phyloP scores from a whole-genome alignment of 768 basidiomycete genomes.

The Boletus vermiculosoides region DNA sequence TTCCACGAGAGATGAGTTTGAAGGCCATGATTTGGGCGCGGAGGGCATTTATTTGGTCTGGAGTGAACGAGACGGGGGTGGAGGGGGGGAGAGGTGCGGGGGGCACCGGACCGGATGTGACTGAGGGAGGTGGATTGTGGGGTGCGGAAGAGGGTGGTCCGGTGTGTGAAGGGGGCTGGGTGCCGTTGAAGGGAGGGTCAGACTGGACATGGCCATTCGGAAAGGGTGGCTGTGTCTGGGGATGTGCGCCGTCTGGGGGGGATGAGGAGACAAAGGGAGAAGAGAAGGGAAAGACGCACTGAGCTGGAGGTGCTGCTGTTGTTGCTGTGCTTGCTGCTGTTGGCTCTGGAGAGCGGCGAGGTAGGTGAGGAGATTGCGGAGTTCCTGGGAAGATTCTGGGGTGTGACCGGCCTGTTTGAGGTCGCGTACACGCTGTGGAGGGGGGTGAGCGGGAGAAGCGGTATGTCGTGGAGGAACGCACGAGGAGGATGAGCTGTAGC shows the following conservation, averaged over 20 bases:
- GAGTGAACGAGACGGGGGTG: constrained; percentile 77
- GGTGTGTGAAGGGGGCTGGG: background rate
- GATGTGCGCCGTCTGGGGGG: constrained; percentile 27
- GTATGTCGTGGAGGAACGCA: constrained; percentile 1
- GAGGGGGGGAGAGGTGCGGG: constrained; percentile 53
- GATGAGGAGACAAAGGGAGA: constrained; percentile 18
- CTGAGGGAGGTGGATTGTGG: constrained; percentile 35
- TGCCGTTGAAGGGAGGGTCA: constrained; percentile 27
- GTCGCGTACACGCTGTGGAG: constrained; percentile 41
- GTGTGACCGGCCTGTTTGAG: constrained; percentile 46
- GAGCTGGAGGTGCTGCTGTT: constrained; percentile 28
- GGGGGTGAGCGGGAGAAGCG: background rate
- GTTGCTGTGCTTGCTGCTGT: constrained; percentile 30
- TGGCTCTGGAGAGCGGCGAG: constrained; percentile 33
- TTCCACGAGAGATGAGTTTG: constrained; percentile 63
- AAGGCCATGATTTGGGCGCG: constrained; percentile 82
- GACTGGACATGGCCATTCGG: constrained; percentile 47
- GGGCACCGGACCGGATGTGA: constrained; percentile 52
- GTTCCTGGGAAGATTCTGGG: constrained; percentile 44
- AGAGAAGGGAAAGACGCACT: constrained; percentile 27
- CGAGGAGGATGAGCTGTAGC: constrained; percentile 22
- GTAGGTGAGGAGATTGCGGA: constrained; percentile 40
- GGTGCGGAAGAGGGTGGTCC: constrained; percentile 34
- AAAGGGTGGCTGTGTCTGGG: constrained; percentile 33
- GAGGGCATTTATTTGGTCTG: constrained; percentile 71